A percentile compares a stretch with the other conserved stretches of the same genome.
These are phyloP conservation scores for Fraxinus excelsior DNA, from an alignment of 257 asterid genomes.

Conservation along the genomic window DNA sequence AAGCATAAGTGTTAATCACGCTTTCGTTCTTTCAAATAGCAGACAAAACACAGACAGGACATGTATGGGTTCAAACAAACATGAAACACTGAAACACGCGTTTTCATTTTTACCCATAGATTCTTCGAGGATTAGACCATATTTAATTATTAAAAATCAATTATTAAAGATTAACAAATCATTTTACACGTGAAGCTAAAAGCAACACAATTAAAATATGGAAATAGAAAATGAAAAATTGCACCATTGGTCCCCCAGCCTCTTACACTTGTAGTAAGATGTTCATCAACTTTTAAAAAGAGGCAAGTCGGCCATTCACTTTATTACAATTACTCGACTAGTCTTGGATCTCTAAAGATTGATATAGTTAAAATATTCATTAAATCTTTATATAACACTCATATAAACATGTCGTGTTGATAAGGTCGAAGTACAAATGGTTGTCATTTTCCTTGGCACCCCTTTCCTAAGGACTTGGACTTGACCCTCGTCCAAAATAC, in stretches of 20 bases:
- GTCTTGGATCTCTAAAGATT: too few species aligned
- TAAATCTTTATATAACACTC: too few species aligned
- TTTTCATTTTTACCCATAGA: slow-evolving; percentile 11
- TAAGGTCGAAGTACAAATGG: too few species aligned
- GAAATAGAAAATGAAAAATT: not conserved
- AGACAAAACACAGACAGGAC: slow-evolving; percentile 26
- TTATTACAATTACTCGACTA: not conserved
- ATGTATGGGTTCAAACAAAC: slow-evolving; percentile 27
- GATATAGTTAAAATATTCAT: too few species aligned
- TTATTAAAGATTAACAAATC: not conserved
- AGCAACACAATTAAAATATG: not conserved
- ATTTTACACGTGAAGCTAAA: not conserved
- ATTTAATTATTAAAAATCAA: not conserved
- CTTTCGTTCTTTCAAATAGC: slow-evolving; percentile 7
- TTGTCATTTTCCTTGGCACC: too few species aligned
- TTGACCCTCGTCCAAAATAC: not conserved
- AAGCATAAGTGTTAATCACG: slow-evolving; percentile 12
- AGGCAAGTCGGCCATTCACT: not conserved
- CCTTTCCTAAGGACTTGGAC: not conserved
- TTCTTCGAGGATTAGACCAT: not conserved
- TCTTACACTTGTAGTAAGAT: not conserved
- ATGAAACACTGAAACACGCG: slow-evolving; percentile 29
- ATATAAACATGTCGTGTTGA: too few species aligned
- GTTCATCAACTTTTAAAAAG: not conserved
- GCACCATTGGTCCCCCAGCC: not conserved